Base-by-base conservation (phyloP, 192 early-diverging fungal species). In the Lobosporangium transversale region DNA sequence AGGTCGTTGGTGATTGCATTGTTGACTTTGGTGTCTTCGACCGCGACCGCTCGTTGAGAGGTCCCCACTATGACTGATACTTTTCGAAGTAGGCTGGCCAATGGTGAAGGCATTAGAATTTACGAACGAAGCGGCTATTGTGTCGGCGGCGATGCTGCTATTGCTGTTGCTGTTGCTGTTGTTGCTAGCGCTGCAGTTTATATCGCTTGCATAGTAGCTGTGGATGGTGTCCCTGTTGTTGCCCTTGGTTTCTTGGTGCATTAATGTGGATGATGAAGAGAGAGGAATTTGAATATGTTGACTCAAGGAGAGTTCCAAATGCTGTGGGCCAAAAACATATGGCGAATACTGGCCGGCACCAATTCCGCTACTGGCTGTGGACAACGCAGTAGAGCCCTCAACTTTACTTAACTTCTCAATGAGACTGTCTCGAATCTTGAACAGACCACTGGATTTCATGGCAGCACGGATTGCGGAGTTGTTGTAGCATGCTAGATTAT, bases 391-490 rank as follows among this genome's bases (percentile, higher is more conserved):
- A 14, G 17, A 49, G 15, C 31, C 44, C 20, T 47, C 63, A 0
- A 48, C 29, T 17, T 62, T 76, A 21, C 65, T 53, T 17, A 76
- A 53, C 20, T 62, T 67, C 53, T 75, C 71, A 14, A 80, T 59
- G 30, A 80, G 33, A 23, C 58, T 80, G 53, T 80, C 79, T 0
- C 79, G 59, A 21, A 80, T 80, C 60, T 80, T 80, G 62, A 80
- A 80, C 50, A 80, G 47, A 4, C 79, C 79, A 15, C 70, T 71
- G 2, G 79, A 80, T 49, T 80, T 80, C 79, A 80, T 80, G 10
- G 68, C 65, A 26, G 79, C 23, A 21, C 79, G 70, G 27, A 80
- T 75, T 0, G 62, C 69, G 11, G 79, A 74, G 45, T 80, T 75
- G 53, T 80, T 80, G 58, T 66, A 74, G 37, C 70, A 80, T 15